Percentiles rank a stretch among this genome's conserved stretches.
phyloP scores from a whole-genome alignment of 768 basidiomycete genomes.

The Termitomyces titanicus region DNA sequence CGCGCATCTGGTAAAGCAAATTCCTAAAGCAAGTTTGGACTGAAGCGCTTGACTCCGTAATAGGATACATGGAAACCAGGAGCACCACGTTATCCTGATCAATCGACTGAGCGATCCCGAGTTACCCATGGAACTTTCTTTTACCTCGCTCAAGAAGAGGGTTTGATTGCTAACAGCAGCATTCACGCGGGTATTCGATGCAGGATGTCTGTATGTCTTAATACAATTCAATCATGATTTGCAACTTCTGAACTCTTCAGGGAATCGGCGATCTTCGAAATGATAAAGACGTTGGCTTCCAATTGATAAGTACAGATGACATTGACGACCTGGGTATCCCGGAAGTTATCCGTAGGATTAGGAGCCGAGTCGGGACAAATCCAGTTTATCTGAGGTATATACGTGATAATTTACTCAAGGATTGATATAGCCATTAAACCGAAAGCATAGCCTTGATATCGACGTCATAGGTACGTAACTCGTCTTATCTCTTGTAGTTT shows the following conservation, averaged over 20 bases:
- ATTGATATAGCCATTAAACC: neutral
- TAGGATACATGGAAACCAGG: conserved; percentile 58
- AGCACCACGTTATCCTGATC: conserved; percentile 45
- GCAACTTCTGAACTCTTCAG: conserved; percentile 33
- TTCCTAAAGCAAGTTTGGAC: neutral
- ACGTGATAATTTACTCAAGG: conserved; percentile 16
- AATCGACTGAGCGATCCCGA: conserved; percentile 56
- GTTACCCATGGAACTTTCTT: conserved; percentile 89
- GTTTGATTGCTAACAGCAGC: conserved; percentile 70
- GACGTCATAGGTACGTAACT: conserved; percentile 63
- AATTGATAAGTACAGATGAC: conserved; percentile 76
- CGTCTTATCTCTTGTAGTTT: neutral
- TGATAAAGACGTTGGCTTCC: conserved; percentile 73
- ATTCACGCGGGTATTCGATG: conserved; percentile 87
- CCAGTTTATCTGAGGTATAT: conserved; percentile 77
- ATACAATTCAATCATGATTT: conserved; percentile 6
- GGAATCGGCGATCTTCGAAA: conserved; percentile 60
- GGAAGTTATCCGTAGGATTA: conserved; percentile 69
- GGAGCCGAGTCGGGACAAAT: conserved; percentile 62
- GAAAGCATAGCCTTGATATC: conserved; percentile 59
- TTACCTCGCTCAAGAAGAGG: conserved; percentile 73
- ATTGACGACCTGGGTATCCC: conserved; percentile 76
- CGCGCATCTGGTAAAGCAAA: conserved; percentile 40
- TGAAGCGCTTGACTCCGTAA: conserved; percentile 7
- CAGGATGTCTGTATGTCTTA: conserved; percentile 44